Percentiles rank a stretch among this genome's conserved stretches.
Conservation (phyloP, 768 basidiomycete species). For the Lyophyllum atratum region DNA sequence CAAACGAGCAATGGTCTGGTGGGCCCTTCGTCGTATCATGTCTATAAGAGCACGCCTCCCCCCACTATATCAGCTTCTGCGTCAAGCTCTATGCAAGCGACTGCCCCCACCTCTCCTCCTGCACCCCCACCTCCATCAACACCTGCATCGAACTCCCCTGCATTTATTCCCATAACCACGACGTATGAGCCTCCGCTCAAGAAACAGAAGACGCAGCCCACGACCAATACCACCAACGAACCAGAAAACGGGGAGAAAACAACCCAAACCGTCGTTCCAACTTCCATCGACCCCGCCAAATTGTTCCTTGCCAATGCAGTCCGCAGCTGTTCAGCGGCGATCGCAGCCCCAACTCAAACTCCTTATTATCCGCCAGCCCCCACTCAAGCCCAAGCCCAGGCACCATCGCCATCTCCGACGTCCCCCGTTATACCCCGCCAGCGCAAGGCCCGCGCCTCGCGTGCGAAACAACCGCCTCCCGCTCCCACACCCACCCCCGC, state of each 20-base stretch:
- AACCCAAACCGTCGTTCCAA: neutral
- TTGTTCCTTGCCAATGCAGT: neutral
- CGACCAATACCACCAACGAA: neutral
- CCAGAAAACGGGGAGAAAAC: neutral
- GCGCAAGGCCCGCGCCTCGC: slow-evolving; percentile 3
- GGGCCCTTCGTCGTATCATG: slow-evolving; percentile 10
- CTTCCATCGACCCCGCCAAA: neutral
- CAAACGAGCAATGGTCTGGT: slow-evolving; percentile 10
- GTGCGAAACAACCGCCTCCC: slow-evolving; percentile 1
- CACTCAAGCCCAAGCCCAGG: neutral
- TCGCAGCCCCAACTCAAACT: neutral
- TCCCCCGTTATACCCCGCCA: neutral
- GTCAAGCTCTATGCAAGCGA: slow-evolving; percentile 7
- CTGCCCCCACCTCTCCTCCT: neutral
- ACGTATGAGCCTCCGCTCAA: slow-evolving; percentile 18
- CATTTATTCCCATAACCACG: neutral
- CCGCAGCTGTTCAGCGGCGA: neutral
- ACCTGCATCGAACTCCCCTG: neutral
- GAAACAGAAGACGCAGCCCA: neutral
- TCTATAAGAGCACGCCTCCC: slow-evolving; percentile 7
- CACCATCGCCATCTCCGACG: neutral
- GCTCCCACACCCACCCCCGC: slow-evolving; percentile 3
- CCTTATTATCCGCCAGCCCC: neutral
- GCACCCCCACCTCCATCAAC: slow-evolving; percentile 6
- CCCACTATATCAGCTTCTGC: neutral